Conservation (phyloP, 1,284 basidiomycete species). For the Papiliotrema nemorosa region DNA sequence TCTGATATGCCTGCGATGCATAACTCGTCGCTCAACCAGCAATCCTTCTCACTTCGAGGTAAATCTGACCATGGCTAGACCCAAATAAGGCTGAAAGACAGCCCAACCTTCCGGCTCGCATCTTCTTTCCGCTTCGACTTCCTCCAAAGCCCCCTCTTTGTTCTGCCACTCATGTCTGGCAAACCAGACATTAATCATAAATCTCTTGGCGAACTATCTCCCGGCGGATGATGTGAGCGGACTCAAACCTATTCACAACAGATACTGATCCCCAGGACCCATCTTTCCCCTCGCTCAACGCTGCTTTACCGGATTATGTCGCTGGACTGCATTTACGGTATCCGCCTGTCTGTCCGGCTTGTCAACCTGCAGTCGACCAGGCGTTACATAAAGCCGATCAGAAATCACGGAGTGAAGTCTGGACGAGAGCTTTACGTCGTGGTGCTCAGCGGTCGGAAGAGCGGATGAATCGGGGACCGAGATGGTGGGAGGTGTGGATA, state of each 20-base stretch:
- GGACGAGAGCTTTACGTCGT: slow-evolving; percentile 47
- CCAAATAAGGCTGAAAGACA: slow-evolving; percentile 9
- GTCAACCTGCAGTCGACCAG: slow-evolving; percentile 72
- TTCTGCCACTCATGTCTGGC: slow-evolving; percentile 84
- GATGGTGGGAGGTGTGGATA: slow-evolving; percentile 13
- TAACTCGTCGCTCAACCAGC: slow-evolving; percentile 64
- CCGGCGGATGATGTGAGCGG: slow-evolving; percentile 59
- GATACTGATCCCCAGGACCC: slow-evolving; percentile 56
- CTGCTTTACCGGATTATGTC: slow-evolving; percentile 65
- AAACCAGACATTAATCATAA: slow-evolving; percentile 81
- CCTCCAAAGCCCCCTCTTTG: slow-evolving; percentile 39
- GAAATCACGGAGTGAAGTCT: slow-evolving; percentile 73
- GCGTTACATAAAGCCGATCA: slow-evolving; percentile 71
- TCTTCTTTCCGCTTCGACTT: slow-evolving; percentile 17
- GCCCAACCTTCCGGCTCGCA: slow-evolving; percentile 29
- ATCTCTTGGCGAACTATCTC: slow-evolving; percentile 81
- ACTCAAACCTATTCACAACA: neutral
- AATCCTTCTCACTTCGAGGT: slow-evolving; percentile 73
- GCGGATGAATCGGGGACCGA: neutral
- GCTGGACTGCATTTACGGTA: slow-evolving; percentile 73
- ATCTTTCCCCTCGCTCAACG: slow-evolving; percentile 61
- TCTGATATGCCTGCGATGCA: slow-evolving; percentile 86
- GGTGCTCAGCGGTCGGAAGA: slow-evolving; percentile 7
- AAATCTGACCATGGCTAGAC: slow-evolving; percentile 25
- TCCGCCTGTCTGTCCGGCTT: slow-evolving; percentile 74